A percentile compares a stretch with the other conserved stretches of the same genome.
Conservation (phyloP, 1,284 basidiomycete genomes). For the Sanguinoderma infundibulare region DNA sequence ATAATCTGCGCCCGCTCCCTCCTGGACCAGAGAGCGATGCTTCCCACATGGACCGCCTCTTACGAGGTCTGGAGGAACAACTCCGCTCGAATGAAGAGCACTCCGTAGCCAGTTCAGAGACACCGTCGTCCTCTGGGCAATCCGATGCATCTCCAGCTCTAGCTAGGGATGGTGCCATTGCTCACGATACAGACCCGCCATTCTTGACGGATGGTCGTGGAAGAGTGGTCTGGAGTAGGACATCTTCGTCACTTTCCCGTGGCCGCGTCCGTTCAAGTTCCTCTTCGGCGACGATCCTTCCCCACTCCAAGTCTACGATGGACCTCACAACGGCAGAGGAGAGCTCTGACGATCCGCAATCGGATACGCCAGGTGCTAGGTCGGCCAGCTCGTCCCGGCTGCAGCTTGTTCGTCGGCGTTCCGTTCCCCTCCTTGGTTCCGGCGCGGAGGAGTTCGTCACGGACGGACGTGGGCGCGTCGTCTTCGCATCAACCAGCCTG, state of each 20-base stretch:
- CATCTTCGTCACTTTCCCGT: slow-evolving; percentile 23
- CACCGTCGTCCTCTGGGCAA: neutral
- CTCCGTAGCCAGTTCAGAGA: neutral
- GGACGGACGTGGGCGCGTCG: slow-evolving; percentile 25
- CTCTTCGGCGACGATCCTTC: slow-evolving; percentile 12
- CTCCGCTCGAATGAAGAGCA: neutral
- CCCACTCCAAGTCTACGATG: slow-evolving; percentile 10
- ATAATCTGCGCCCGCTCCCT: slow-evolving; percentile 11
- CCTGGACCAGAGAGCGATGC: slow-evolving; percentile 5
- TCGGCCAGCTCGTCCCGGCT: slow-evolving; percentile 5
- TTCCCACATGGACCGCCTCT: neutral
- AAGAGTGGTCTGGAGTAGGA: slow-evolving; percentile 60
- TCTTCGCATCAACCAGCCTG: slow-evolving; percentile 15
- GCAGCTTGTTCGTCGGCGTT: slow-evolving; percentile 15
- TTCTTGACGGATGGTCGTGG: slow-evolving; percentile 61
- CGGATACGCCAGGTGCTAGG: slow-evolving; percentile 1
- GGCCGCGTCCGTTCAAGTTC: slow-evolving; percentile 23
- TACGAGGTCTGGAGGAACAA: neutral
- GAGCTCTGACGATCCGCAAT: slow-evolving; percentile 5
- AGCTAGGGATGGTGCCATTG: neutral
- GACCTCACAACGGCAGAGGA: slow-evolving; percentile 14
- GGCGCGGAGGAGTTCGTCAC: slow-evolving; percentile 21
- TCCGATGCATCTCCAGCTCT: neutral
- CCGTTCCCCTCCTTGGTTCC: slow-evolving; percentile 10
- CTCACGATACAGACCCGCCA: slow-evolving; percentile 51